Conservation (phyloP, 768 basidiomycete genomes). For the Rhodotorula diobovata region DNA sequence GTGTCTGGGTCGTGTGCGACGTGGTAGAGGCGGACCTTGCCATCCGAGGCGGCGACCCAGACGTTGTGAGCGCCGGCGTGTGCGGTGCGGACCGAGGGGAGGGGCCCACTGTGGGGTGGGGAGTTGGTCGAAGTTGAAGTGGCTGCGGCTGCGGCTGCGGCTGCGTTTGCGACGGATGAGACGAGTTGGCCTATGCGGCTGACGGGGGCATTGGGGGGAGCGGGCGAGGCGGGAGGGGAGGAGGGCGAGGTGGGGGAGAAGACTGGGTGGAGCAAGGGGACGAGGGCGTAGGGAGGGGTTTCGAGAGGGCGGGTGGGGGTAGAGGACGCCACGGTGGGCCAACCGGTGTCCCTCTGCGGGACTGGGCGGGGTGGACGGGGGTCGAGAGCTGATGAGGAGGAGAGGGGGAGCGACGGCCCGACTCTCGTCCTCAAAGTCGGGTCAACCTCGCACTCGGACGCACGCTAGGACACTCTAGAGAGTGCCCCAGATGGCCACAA, state of each 20-base stretch:
- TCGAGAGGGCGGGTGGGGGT: slow-evolving; percentile 52
- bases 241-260: slow-evolving; percentile 33
- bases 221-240: slow-evolving; percentile 23
- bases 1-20: not conserved
- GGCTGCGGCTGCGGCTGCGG: slow-evolving; percentile 44
- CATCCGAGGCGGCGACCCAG: slow-evolving; percentile 14
- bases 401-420: too few species aligned
- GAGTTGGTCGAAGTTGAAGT: slow-evolving; percentile 49
- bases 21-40: slow-evolving; percentile 9
- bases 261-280: slow-evolving; percentile 52
- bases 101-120: slow-evolving; percentile 58
- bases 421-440: too few species aligned
- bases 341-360: not conserved
- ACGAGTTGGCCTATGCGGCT: slow-evolving; percentile 14
- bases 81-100: slow-evolving; percentile 1
- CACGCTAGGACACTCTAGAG: too few species aligned
- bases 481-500: too few species aligned
- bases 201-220: slow-evolving; percentile 25
- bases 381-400: too few species aligned
- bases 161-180: slow-evolving; percentile 2
- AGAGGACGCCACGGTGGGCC: slow-evolving; percentile 7
- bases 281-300: slow-evolving; percentile 62
- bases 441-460: too few species aligned
- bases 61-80: slow-evolving; percentile 9
- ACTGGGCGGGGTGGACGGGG: too few species aligned